phyloP scores from a whole-genome alignment of 176 grass and related monocot species.

The maize (Zea mays) region Zm-B73-REFERENCE-NAM-5.0 NC_050105.1:16490501-16491000 shows the following conservation, averaged over 20 bases:
- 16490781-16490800: conserved; percentile 60
- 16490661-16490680: conserved; percentile 54
- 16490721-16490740: conserved; percentile 54
- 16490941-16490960: conserved; percentile 38
- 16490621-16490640: conserved; percentile 50
- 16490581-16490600: not conserved
- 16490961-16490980: conserved; percentile 20
- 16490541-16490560: not conserved
- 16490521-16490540: not conserved
- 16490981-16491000: conserved; percentile 27
- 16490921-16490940: conserved; percentile 35
- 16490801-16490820: conserved; percentile 45
- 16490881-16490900: conserved; percentile 40
- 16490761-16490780: conserved; percentile 64
- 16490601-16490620: conserved; percentile 18
- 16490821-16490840: conserved; percentile 48
- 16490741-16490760: conserved; percentile 56
- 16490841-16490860: conserved; percentile 51
- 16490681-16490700: conserved; percentile 31
- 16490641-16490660: conserved; percentile 59
- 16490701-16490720: conserved; percentile 53
- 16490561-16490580: not conserved
- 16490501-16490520: conserved; percentile 10
- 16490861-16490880: conserved; percentile 47
- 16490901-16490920: conserved; percentile 37